Percentiles rank a stretch among this genome's conserved stretches.
Conservation (phyloP, 2,329 filamentous ascomycete genomes). For the Xenoacremonium recifei region DNA sequence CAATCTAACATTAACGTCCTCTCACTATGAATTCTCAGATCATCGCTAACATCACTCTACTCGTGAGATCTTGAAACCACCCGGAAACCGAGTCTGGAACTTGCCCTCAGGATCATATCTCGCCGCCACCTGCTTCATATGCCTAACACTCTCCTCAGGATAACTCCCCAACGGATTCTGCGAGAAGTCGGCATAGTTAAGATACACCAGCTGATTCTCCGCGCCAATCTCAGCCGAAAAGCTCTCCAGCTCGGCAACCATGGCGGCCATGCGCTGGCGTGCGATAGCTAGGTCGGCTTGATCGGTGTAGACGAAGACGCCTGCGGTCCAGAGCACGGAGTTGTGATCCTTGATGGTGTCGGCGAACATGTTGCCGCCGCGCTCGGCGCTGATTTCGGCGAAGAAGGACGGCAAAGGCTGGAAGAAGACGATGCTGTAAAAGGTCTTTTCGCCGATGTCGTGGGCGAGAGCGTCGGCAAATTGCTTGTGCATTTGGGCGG, state of each 20-base stretch:
- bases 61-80: too few species aligned
- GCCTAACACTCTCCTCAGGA: conserved; percentile 32
- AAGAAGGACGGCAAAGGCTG: conserved; percentile 31
- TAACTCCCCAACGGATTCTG: conserved; percentile 39
- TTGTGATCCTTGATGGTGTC: too few species aligned
- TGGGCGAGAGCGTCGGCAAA: too few species aligned
- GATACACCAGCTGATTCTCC: conserved; percentile 36
- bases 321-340: conserved; percentile 24
- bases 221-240: conserved; percentile 26
- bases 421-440: too few species aligned
- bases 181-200: conserved; percentile 41
- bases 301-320: conserved; percentile 31
- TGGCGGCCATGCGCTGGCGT: conserved; percentile 34
- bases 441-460: too few species aligned
- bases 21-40: too few species aligned
- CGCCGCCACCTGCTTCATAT: conserved; percentile 25
- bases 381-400: too few species aligned
- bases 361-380: too few species aligned
- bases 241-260: conserved; percentile 34
- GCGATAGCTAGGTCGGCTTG: conserved; percentile 35
- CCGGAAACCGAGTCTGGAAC: too few species aligned
- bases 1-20: too few species aligned
- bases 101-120: conserved; percentile 34
- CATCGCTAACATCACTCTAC: too few species aligned
- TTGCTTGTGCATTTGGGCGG: too few species aligned